These are phyloP conservation scores for Pontederia crassipes DNA, from an alignment of 176 grass and related monocot genomes.

Conservation along the genomic window DNA sequence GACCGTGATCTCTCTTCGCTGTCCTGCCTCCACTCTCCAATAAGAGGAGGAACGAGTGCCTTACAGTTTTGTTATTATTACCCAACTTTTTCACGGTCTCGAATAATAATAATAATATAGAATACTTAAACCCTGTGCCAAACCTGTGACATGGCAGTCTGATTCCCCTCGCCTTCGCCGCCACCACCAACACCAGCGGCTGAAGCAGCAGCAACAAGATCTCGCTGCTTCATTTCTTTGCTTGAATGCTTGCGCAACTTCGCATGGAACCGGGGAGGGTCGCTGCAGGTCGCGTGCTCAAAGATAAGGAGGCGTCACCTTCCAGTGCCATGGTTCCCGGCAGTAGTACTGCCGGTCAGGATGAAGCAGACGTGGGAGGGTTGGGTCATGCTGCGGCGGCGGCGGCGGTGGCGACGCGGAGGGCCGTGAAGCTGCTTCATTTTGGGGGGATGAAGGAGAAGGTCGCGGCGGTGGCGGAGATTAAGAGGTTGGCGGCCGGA, in stretches of 20 bases:
- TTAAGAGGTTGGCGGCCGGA: conserved; percentile 30
- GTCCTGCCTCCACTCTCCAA: too few relatives aligned
- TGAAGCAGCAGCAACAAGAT: not conserved
- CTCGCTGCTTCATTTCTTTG: not conserved
- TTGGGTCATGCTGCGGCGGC: too few relatives aligned
- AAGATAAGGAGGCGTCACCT: not conserved
- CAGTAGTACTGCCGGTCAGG: not conserved
- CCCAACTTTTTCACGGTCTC: too few relatives aligned
- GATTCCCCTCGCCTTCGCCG: not conserved
- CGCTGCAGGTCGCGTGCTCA: too few relatives aligned
- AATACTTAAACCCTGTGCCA: not conserved
- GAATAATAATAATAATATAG: too few relatives aligned
- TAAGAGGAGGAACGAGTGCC: too few relatives aligned
- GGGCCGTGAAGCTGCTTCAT: conserved; percentile 42
- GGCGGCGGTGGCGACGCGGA: conserved; percentile 1
- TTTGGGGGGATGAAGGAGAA: conserved; percentile 36
- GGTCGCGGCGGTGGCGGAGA: conserved; percentile 27
- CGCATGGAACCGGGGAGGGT: not conserved
- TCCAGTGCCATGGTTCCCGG: too few relatives aligned
- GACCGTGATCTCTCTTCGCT: too few relatives aligned
- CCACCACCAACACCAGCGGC: not conserved
- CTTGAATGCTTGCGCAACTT: not conserved
- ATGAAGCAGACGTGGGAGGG: not conserved
- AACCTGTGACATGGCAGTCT: conserved; percentile 6
- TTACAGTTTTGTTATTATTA: too few relatives aligned